A percentile compares a stretch with the other conserved stretches of the same genome.
Conservation (phyloP, 2,329 filamentous ascomycete species). For the Aspergillus sp. region DNA sequence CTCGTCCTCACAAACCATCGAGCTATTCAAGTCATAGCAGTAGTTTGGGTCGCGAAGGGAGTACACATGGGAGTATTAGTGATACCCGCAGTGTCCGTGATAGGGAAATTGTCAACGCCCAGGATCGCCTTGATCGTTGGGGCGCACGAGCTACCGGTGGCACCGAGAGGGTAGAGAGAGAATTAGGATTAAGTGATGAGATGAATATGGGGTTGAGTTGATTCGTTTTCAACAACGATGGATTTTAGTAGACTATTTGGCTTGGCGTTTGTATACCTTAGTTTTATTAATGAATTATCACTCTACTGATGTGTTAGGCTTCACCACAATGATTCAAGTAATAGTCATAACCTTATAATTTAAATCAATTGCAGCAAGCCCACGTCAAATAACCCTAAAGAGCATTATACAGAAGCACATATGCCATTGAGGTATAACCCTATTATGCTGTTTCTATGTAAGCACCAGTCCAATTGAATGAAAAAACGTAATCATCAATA, state of each 20-base stretch:
- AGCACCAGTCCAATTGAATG: background rate
- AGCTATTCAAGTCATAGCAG: constrained; percentile 13
- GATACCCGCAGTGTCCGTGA: constrained; percentile 31
- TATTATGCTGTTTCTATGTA: too few species aligned
- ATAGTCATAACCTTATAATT: background rate
- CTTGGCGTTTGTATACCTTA: background rate
- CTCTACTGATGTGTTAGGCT: background rate
- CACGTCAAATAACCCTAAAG: background rate
- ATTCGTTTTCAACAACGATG: constrained; percentile 10
- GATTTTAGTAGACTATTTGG: background rate
- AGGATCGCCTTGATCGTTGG: constrained; percentile 47
- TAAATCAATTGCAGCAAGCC: background rate
- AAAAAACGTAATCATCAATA: too few species aligned
- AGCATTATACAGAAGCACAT: background rate
- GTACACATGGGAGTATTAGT: constrained; percentile 21
- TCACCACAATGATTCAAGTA: background rate
- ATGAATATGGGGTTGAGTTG: constrained; percentile 75
- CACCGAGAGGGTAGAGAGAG: constrained; percentile 46
- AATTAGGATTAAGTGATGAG: constrained; percentile 78
- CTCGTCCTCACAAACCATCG: constrained; percentile 20
- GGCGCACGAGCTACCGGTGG: constrained; percentile 48
- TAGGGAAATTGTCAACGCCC: constrained; percentile 31
- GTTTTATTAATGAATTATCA: background rate
- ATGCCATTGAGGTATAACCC: too few species aligned
- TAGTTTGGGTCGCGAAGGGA: constrained; percentile 16